Base-by-base conservation (phyloP, 169 alveolate genomes). In the Sarcocystis neurona region DNA sequence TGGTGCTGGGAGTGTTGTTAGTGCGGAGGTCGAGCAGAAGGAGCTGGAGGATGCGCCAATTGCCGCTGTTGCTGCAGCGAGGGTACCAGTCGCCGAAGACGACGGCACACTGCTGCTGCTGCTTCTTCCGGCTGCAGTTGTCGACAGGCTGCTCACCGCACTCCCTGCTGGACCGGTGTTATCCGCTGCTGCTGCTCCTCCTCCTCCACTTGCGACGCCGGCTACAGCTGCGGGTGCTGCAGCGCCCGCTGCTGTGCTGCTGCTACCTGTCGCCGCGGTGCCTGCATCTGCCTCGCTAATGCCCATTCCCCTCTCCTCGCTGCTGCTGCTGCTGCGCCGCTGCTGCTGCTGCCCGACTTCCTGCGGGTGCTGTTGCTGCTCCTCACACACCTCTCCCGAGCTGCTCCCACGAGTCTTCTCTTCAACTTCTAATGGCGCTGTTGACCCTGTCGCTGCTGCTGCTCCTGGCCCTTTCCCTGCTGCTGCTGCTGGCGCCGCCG, bases 401-500 rank as follows among this genome's bases (percentile, higher is more conserved):
- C 12, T 12, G 30, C 41, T 27, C 30, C 30, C 30, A 10, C 41
- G 41, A 18, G 53, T 5, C 5, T 30, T 1, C 34, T 53, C n/a
- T 37, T 34, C 68, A 15, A 23, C 39, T 43, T 39, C 12, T 15
- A 50, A n/a, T n/a, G 89, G 43, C 32, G 82, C 48, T 4, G 72
- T 82, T 2, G 20, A 0, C 68, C 27, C 89, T 20, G 56, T 66
- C 10, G 89, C 47, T 0, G 70, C 63, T 39, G 79, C 88, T 20
- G 88, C 88, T 8, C 79, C 20, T 50, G 60, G 60, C 48, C 44
- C 56, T 18, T 56, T 75, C 75, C 48, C 58, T 12, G 58, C 75
- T 3, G 75, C 27, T 41, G 72, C 39, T 34, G 32, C 30, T 58
- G 20, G 63, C 78, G 78, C 10, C 43, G 39, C 43, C 15, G 39